phyloP scores from a whole-genome alignment of 2,329 filamentous ascomycete species.

The Aureobasidium sp. region DNA sequence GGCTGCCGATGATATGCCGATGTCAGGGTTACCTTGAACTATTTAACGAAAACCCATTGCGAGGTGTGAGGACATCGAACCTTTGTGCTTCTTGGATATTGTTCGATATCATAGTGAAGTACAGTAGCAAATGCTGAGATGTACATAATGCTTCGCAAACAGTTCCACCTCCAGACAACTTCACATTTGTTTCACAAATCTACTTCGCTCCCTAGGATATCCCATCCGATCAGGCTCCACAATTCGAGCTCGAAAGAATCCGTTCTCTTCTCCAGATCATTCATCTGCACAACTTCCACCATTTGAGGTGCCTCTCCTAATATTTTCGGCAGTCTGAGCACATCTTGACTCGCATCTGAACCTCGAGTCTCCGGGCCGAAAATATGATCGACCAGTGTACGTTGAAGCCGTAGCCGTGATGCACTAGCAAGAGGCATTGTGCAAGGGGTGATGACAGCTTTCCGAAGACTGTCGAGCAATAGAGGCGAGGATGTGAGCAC shows the following conservation, averaged over 20 bases:
- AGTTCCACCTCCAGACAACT: not conserved
- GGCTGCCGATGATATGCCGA: not conserved
- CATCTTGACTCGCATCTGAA: conserved; percentile 25
- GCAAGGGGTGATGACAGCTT: conserved; percentile 33
- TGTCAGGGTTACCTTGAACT: not conserved
- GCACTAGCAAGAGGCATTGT: conserved; percentile 20
- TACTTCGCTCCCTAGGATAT: conserved; percentile 32
- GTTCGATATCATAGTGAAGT: not conserved
- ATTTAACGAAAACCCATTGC: not conserved
- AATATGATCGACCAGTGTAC: conserved; percentile 38
- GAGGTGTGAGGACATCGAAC: not conserved
- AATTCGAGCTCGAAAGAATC: conserved; percentile 52
- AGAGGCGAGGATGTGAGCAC: conserved; percentile 34
- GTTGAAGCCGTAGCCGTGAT: conserved; percentile 39
- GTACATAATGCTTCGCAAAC: not conserved
- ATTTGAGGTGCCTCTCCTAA: conserved; percentile 32
- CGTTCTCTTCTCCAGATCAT: conserved; percentile 34
- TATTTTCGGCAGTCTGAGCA: conserved; percentile 29
- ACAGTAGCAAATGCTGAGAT: not conserved
- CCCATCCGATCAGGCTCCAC: conserved; percentile 54
- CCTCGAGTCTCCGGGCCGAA: conserved; percentile 27
- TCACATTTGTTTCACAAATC: not conserved
- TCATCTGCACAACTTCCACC: conserved; percentile 23
- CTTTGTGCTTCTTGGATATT: not conserved
- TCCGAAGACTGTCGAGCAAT: conserved; percentile 36